Evolutionary conservation across 768 basidiomycete genomes (phyloP).

Genomic region (Pleurotus pulmonarius): DNA sequence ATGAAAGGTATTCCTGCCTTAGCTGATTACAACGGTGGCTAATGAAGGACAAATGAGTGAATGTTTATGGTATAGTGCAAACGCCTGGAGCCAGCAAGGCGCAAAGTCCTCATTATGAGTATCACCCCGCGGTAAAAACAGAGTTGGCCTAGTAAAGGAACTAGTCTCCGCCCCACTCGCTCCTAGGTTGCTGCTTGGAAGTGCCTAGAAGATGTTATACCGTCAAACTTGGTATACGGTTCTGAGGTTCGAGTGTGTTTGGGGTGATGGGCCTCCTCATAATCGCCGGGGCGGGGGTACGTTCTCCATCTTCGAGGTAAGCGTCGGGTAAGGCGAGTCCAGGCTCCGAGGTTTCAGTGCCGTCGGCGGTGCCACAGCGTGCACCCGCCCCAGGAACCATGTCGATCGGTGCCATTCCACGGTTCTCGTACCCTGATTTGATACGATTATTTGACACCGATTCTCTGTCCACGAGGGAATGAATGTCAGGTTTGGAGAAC

Average conservation of each 20-base stretch:
- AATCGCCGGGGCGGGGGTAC: constrained; percentile 19
- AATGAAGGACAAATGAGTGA: neutral
- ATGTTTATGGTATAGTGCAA: neutral
- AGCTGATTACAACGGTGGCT: neutral
- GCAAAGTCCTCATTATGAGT: neutral
- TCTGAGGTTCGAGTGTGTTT: constrained; percentile 30
- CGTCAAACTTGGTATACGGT: constrained; percentile 35
- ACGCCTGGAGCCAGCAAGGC: neutral
- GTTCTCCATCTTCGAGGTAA: constrained; percentile 40
- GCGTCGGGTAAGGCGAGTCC: constrained; percentile 39
- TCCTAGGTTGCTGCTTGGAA: too few relatives aligned
- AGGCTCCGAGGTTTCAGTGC: constrained; percentile 55
- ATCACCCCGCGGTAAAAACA: neutral
- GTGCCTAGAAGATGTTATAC: constrained; percentile 23
- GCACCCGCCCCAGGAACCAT: constrained; percentile 69
- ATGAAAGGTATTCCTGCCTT: neutral
- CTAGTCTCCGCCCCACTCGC: too few relatives aligned
- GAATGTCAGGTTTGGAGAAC: constrained; percentile 8
- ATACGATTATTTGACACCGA: constrained; percentile 79
- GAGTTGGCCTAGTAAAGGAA: too few relatives aligned
- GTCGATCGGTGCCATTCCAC: constrained; percentile 64
- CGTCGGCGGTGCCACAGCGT: constrained; percentile 60
- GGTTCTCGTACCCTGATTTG: constrained; percentile 69
- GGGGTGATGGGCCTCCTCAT: constrained; percentile 21
- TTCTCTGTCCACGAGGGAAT: constrained; percentile 46